phyloP scores from a whole-genome alignment of 2,329 filamentous ascomycete species.

The Amauroascus niger region DNA sequence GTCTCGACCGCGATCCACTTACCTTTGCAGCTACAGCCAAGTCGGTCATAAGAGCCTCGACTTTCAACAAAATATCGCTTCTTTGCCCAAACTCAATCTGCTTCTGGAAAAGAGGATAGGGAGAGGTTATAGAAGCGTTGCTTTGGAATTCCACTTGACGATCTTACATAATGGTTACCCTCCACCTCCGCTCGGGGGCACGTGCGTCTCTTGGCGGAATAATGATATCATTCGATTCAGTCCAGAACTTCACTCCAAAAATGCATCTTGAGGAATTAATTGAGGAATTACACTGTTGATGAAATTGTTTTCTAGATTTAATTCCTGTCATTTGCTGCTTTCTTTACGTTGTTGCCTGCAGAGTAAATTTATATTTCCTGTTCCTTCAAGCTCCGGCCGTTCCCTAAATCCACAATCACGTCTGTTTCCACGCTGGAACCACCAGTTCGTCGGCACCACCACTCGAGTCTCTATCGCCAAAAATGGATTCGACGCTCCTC shows the following conservation, averaged over 20 bases:
- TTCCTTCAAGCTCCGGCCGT: too few species aligned
- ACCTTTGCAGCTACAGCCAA: too few species aligned
- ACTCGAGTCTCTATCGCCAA: conserved; percentile 8
- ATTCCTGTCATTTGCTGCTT: too few species aligned
- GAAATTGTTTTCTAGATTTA: too few species aligned
- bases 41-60: too few species aligned
- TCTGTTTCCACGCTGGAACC: conserved; percentile 16
- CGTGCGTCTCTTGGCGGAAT: not conserved
- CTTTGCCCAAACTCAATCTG: not conserved
- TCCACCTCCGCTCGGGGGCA: not conserved
- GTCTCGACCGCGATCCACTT: too few species aligned
- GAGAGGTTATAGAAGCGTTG: not conserved
- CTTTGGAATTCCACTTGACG: conserved; percentile 6
- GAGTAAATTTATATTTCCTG: too few species aligned
- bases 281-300: too few species aligned
- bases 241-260: not conserved
- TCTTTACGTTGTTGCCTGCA: too few species aligned
- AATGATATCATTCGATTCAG: conserved; percentile 8
- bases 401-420: too few species aligned
- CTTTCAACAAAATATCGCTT: not conserved
- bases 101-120: not conserved
- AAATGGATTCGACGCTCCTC: conserved; percentile 20
- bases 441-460: conserved; percentile 9
- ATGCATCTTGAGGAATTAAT: not conserved
- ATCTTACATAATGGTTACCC: not conserved